phyloP scores from a whole-genome alignment of 805 yeast genomes.

The Monosporozyma servazzii region DNA sequence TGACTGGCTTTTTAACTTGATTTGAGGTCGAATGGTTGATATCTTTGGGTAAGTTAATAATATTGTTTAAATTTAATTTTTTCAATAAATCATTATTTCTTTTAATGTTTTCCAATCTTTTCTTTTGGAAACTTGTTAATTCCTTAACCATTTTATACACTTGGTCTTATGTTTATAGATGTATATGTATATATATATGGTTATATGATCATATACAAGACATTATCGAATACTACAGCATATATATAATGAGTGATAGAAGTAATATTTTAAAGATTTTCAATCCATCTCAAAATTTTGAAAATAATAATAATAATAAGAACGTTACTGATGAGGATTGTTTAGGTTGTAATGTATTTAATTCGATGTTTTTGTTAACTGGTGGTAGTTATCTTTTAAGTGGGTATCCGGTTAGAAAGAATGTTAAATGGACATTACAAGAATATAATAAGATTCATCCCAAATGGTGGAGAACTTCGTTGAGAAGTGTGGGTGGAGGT shows the following conservation, averaged over 20 bases:
- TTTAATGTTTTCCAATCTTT: slow-evolving; percentile 68
- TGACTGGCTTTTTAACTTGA: slow-evolving; percentile 19
- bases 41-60: slow-evolving; percentile 1
- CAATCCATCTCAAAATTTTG: slow-evolving; percentile 40
- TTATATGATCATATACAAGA: neutral
- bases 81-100: slow-evolving; percentile 70
- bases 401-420: slow-evolving; percentile 43
- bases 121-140: slow-evolving; percentile 59
- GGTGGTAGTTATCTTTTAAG: slow-evolving; percentile 57
- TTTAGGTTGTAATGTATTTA: slow-evolving; percentile 59
- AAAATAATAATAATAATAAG: slow-evolving; percentile 1
- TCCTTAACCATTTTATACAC: neutral
- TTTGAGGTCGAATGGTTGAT: slow-evolving; percentile 6
- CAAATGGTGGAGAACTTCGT: slow-evolving; percentile 50
- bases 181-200: neutral
- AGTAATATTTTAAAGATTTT: slow-evolving; percentile 45
- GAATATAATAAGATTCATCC: slow-evolving; percentile 37
- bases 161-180: neutral
- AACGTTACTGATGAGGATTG: slow-evolving; percentile 35
- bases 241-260: slow-evolving; percentile 3
- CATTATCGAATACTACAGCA: no score
- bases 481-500: slow-evolving; percentile 45
- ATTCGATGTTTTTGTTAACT: slow-evolving; percentile 45
- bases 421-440: slow-evolving; percentile 31
- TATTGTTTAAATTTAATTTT: slow-evolving; percentile 56